These are phyloP conservation scores for Massariosphaeria phaeospora DNA, from an alignment of 495 filamentous ascomycete species.

Conservation along the genomic window DNA sequence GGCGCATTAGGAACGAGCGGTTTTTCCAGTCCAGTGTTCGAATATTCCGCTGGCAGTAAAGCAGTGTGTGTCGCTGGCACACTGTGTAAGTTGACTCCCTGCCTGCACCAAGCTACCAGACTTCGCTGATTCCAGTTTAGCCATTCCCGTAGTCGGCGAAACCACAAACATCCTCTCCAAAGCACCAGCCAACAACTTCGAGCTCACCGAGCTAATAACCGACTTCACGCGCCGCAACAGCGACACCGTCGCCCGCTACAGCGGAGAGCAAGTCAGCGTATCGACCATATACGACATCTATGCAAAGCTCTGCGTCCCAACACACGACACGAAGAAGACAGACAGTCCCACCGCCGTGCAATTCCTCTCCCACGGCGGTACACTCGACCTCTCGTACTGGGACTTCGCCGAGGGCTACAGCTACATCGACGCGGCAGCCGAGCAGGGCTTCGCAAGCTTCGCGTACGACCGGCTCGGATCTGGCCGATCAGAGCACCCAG, in stretches of 20 bases:
- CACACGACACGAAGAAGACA: slow-evolving; percentile 2
- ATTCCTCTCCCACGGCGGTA: slow-evolving; percentile 37
- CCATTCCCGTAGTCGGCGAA: neutral
- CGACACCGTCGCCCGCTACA: neutral
- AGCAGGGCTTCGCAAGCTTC: slow-evolving; percentile 42
- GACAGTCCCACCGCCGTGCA: slow-evolving; percentile 26
- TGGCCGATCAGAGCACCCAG: slow-evolving; percentile 40
- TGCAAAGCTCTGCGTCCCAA: slow-evolving; percentile 35
- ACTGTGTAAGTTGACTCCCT: no score
- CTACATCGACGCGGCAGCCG: slow-evolving; percentile 40
- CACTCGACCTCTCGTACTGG: slow-evolving; percentile 36
- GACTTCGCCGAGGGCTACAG: slow-evolving; percentile 36
- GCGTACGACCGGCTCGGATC: slow-evolving; percentile 45
- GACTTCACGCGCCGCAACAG: neutral
- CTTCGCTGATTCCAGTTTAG: no score
- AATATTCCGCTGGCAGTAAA: neutral
- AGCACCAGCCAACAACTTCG: neutral
- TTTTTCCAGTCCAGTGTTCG: neutral
- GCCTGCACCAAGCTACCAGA: no score
- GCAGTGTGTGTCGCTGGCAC: slow-evolving; percentile 4
- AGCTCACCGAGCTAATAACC: neutral
- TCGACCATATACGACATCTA: slow-evolving; percentile 28
- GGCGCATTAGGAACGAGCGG: neutral
- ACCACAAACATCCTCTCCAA: neutral
- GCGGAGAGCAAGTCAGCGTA: neutral